Base-by-base conservation (phyloP, 805 yeast species). In the Cyberlindnera lachancei region DNA sequence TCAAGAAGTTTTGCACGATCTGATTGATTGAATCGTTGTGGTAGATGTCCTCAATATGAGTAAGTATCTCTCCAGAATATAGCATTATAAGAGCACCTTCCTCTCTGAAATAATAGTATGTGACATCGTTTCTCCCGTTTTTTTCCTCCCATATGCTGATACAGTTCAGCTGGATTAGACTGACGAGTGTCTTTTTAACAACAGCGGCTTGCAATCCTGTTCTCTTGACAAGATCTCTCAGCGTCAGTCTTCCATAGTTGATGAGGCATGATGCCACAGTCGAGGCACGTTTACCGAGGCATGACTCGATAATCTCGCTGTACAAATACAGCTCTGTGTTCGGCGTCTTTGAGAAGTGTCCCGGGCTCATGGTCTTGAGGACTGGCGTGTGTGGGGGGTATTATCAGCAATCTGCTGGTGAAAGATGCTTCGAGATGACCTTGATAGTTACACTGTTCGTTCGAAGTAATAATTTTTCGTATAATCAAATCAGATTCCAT, bases 131-230 rank as follows among this genome's bases (percentile, higher is more conserved):
- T 14, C 36, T 47, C 6, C 46, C 33, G 1, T 43, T 24, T 3
- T 48, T 50, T 18, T 75, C 81, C 13, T 58, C 59, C 75, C 87
- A 77, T 48, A 75, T 75, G 16, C 68, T 68, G 8, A 84, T 76
- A 54, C 94, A 81, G 37, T 82, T 73, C 40, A 85, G 63, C 56
- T 90, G 96, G 25, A 88, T 66, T 46, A 90, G 60, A 7, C 88
- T 72, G 5, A 84, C 94, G 26, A 90, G 61, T 0, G 82, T 65
- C 21, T 79, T 70, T 42, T 77, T 77, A 14, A 84, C 73, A 11
- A 68, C 57, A 11, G 69, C 53, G 0, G 61, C 33, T 1, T 79
- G 69, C 30, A 81, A 51, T 7, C 59, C 56, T 3, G 79, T 61
- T 31, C 59, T 57, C 18, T 56, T 52, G 26, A 68, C 53, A 15